A percentile compares a stretch with the other conserved stretches of the same genome.
These are phyloP conservation scores for Mycena vulgaris DNA, from an alignment of 768 basidiomycete species.

Conservation along the genomic window DNA sequence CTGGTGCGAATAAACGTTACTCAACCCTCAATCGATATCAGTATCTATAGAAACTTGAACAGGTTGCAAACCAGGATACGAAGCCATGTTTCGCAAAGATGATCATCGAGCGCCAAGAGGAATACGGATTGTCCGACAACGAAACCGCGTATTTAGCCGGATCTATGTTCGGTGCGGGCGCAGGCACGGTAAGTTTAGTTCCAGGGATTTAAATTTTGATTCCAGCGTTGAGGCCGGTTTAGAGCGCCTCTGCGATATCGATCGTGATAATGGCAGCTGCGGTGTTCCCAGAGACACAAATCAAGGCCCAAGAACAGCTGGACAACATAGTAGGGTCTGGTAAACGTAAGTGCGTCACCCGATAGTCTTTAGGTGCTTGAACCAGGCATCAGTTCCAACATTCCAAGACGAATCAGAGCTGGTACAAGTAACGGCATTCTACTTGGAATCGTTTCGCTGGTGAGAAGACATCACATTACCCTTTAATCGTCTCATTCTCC, in stretches of 20 bases:
- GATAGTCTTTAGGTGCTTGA: background rate
- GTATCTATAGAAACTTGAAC: slow-evolving; percentile 28
- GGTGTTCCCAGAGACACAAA: slow-evolving; percentile 67
- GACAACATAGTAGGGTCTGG: slow-evolving; percentile 67
- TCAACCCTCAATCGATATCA: background rate
- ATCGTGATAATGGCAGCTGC: slow-evolving; percentile 72
- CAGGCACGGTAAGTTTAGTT: slow-evolving; percentile 61
- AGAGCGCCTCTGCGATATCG: slow-evolving; percentile 72
- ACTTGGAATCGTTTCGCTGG: slow-evolving; percentile 67
- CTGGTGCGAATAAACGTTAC: slow-evolving; percentile 54
- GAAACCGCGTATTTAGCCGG: slow-evolving; percentile 77
- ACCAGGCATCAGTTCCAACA: slow-evolving; percentile 51
- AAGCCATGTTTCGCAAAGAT: slow-evolving; percentile 70
- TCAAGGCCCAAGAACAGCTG: slow-evolving; percentile 67
- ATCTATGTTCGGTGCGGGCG: slow-evolving; percentile 76
- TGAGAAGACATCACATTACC: background rate
- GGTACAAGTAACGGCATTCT: slow-evolving; percentile 64
- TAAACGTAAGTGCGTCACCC: slow-evolving; percentile 46
- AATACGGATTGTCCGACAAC: slow-evolving; percentile 67
- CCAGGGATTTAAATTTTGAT: background rate
- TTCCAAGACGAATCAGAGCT: slow-evolving; percentile 58
- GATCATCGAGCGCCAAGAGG: slow-evolving; percentile 68
- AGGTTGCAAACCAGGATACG: slow-evolving; percentile 49
- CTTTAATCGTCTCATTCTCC: background rate
- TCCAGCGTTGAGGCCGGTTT: background rate